Percentiles rank a stretch among this genome's conserved stretches.
phyloP scores from a whole-genome alignment of 225 moss, liverwort and hornwort species.

The Anthoceros angustus region DNA sequence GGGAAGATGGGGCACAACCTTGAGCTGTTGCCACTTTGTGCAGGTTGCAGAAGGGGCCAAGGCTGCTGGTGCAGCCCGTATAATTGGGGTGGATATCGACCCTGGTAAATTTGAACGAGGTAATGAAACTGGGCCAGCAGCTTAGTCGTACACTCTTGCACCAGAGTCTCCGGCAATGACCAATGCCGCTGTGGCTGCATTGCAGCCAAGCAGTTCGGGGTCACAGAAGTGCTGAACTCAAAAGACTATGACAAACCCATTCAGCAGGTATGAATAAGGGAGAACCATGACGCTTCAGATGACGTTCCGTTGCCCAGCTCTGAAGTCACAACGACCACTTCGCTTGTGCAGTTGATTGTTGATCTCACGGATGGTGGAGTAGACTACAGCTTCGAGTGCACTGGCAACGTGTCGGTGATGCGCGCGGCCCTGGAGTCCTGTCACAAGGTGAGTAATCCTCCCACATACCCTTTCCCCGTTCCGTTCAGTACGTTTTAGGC shows the following conservation, averaged over 20 bases:
- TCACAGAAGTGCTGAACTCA: not conserved
- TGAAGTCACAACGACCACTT: not conserved
- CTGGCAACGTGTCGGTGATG: conserved; percentile 9
- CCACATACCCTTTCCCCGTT: too few relatives aligned
- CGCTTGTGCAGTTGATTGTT: conserved; percentile 5
- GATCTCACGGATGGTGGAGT: conserved; percentile 12
- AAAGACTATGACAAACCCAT: not conserved
- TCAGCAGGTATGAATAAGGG: not conserved
- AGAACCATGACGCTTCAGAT: not conserved
- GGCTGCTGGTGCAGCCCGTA: conserved; percentile 2
- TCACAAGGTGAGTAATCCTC: conserved; percentile 7
- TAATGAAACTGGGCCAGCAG: not conserved
- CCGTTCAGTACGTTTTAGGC: not conserved
- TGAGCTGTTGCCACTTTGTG: not conserved
- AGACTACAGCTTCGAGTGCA: conserved; percentile 12
- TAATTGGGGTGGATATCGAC: conserved; percentile 2
- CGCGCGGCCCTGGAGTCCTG: conserved; percentile 10
- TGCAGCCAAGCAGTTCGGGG: conserved; percentile 6
- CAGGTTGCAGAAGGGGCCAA: conserved; percentile 5
- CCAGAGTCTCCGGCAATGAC: not conserved
- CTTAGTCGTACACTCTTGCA: not conserved
- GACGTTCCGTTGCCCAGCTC: not conserved
- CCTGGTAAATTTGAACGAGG: conserved; percentile 2
- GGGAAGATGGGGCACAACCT: not conserved
- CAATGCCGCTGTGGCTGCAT: not conserved